These are phyloP conservation scores for Hibiscus trionum DNA, from an alignment of 345 rosid species.

Conservation along the genomic window DNA sequence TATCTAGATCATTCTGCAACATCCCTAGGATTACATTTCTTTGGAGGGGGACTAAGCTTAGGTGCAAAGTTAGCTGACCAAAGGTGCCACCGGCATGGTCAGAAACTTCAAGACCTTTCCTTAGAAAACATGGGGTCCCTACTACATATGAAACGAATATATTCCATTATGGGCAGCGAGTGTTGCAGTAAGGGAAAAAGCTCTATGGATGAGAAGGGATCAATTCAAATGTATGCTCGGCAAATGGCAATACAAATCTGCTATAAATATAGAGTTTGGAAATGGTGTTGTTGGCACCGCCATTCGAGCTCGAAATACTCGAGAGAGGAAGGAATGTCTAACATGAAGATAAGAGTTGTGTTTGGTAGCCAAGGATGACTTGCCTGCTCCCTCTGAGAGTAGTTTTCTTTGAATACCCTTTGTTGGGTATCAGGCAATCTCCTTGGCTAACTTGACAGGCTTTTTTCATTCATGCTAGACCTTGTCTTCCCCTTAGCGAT, in stretches of 20 bases:
- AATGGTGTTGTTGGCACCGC: not conserved
- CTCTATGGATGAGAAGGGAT: not conserved
- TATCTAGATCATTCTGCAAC: not conserved
- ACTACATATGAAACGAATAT: conserved; percentile 6
- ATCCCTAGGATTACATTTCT: not conserved
- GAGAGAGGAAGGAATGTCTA: conserved; percentile 23
- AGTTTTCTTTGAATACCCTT: not conserved
- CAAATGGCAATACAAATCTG: not conserved
- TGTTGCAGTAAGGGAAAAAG: not conserved
- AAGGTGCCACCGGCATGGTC: not conserved
- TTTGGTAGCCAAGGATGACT: conserved; percentile 57
- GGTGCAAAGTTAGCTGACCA: not conserved
- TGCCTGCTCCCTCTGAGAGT: conserved; percentile 27
- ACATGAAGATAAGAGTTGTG: conserved; percentile 36
- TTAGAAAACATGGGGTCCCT: conserved; percentile 6
- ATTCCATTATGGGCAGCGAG: conserved; percentile 9
- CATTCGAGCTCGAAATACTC: not conserved
- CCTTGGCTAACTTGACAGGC: conserved; percentile 15
- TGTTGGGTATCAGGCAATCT: conserved; percentile 12
- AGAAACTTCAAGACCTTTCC: not conserved
- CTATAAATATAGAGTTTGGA: conserved; percentile 6
- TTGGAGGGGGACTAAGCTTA: not conserved
- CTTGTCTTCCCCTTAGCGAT: conserved; percentile 6
- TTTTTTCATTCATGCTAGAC: conserved; percentile 16
- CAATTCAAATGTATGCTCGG: not conserved